phyloP scores from a whole-genome alignment of 2,329 filamentous ascomycete genomes.

The Pseudogymnoascus sp. region DNA sequence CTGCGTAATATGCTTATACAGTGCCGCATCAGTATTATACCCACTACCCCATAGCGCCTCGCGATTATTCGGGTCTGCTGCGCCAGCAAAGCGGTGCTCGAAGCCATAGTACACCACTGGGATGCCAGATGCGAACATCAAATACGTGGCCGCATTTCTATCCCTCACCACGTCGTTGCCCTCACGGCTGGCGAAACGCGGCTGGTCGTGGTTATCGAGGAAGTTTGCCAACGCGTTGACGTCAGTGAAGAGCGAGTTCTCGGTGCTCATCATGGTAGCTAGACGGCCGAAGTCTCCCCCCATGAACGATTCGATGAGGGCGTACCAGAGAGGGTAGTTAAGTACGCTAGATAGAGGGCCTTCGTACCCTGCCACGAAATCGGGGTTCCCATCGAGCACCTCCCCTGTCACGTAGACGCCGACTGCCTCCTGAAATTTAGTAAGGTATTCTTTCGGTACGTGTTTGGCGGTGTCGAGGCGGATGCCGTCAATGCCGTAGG shows the following conservation, averaged over 20 bases:
- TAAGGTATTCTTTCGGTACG: constrained; percentile 43
- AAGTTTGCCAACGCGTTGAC: constrained; percentile 29
- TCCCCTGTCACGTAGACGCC: constrained; percentile 55
- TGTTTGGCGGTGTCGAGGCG: constrained; percentile 40
- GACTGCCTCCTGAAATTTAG: constrained; percentile 41
- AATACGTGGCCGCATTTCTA: constrained; percentile 39
- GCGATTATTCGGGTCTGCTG: constrained; percentile 32
- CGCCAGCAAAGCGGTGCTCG: constrained; percentile 39
- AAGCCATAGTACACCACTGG: constrained; percentile 45
- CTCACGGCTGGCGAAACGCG: constrained; percentile 29
- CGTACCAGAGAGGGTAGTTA: constrained; percentile 27
- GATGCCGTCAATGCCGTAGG: constrained; percentile 39
- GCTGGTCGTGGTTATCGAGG: constrained; percentile 36
- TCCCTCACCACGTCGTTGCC: constrained; percentile 20
- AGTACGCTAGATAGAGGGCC: constrained; percentile 18
- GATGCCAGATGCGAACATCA: constrained; percentile 40
- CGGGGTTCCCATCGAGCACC: constrained; percentile 44
- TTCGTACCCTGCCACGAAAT: constrained; percentile 44
- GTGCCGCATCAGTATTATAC: constrained; percentile 29
- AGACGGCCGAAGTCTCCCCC: not conserved
- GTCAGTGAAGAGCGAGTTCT: not conserved
- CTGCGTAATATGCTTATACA: constrained; percentile 32
- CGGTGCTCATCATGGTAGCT: constrained; percentile 26
- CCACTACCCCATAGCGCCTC: constrained; percentile 36
- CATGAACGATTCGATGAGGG: constrained; percentile 33